Evolutionary conservation across 2,329 filamentous ascomycete genomes (phyloP).

Genomic region (Ophiosphaerella herpotricha): DNA sequence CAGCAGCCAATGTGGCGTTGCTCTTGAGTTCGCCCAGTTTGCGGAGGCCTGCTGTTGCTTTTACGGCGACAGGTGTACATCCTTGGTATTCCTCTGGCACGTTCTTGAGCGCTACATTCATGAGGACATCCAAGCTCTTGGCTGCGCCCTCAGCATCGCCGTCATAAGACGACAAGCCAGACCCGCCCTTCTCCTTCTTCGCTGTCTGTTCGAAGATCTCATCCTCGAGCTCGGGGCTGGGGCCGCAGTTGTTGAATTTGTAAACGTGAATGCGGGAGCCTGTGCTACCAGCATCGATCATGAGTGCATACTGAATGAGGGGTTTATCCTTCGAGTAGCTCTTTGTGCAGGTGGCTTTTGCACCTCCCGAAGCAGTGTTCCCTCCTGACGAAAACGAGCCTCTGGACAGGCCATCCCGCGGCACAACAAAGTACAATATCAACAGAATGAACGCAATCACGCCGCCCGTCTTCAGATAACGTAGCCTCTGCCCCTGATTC

Average conservation of each 20-base stretch:
- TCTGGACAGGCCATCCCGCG: constrained; percentile 41
- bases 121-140: constrained; percentile 82
- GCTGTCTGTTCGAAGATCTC: constrained; percentile 94
- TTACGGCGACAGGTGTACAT: constrained; percentile 96
- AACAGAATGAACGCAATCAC: constrained; percentile 63
- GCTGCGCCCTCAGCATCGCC: constrained; percentile 86
- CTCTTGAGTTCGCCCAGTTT: constrained; percentile 82
- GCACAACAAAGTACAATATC: constrained; percentile 61
- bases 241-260: constrained; percentile 97
- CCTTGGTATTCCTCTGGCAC: constrained; percentile 87
- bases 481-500: constrained; percentile 65
- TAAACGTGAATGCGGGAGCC: constrained; percentile 98
- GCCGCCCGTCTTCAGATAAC: constrained; percentile 66
- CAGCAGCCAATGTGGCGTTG: constrained; percentile 81
- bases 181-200: constrained; percentile 77
- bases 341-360: constrained; percentile 75
- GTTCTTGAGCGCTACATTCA: constrained; percentile 81
- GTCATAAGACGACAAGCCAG: constrained; percentile 82
- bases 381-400: constrained; percentile 38
- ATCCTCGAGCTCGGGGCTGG: constrained; percentile 90
- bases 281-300: constrained; percentile 98
- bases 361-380: constrained; percentile 59
- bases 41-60: constrained; percentile 92
- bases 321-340: constrained; percentile 88
- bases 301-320: constrained; percentile 94